Conservation (phyloP, 1,284 basidiomycete species). For the Cutaneotrichosporon sp. region DNA sequence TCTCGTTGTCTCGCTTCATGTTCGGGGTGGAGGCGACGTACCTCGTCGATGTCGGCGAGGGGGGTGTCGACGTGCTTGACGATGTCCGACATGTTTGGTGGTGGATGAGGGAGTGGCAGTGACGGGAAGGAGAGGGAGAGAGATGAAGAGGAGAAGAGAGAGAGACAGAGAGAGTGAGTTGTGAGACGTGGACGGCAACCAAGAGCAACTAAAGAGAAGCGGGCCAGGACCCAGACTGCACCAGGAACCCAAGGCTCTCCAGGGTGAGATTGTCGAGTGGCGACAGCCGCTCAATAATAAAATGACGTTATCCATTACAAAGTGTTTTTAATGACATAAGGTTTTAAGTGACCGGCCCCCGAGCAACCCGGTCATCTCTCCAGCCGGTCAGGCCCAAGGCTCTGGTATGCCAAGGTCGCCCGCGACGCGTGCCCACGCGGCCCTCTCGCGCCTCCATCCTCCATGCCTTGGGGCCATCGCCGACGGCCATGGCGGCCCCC, state of each 20-base stretch:
- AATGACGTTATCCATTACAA: not conserved
- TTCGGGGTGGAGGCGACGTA: not conserved
- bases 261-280: not conserved
- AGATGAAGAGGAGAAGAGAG: too few species aligned
- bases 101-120: not conserved
- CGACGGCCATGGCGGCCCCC: not conserved
- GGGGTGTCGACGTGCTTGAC: constrained; percentile 24
- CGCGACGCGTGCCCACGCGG: too few species aligned
- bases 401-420: too few species aligned
- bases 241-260: not conserved
- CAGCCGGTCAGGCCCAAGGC: too few species aligned
- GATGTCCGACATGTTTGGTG: constrained; percentile 15
- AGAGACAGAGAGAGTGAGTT: not conserved
- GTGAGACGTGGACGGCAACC: too few species aligned
- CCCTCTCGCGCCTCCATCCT: too few species aligned
- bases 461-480: not conserved
- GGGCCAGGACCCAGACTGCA: too few species aligned
- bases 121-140: not conserved
- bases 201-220: too few species aligned
- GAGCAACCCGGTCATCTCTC: not conserved
- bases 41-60: constrained; percentile 27
- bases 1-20: too few species aligned
- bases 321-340: not conserved
- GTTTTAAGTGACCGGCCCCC: not conserved
- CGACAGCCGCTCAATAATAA: not conserved